These are phyloP conservation scores for Trichosporon asahii DNA, from an alignment of 1,284 basidiomycete species.

Conservation along the genomic window DNA sequence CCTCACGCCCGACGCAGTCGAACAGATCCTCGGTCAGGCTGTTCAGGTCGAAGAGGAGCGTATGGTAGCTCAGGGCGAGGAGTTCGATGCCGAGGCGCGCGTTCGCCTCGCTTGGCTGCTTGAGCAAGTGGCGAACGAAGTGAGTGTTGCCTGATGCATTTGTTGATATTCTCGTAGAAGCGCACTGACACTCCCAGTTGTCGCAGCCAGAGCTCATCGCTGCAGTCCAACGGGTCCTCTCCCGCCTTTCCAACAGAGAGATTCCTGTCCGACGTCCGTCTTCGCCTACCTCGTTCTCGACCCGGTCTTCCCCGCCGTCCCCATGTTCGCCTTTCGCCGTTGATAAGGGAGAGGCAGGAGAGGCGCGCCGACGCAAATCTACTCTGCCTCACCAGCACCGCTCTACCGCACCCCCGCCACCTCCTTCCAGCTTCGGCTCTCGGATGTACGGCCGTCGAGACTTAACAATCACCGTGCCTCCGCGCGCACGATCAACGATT, in stretches of 20 bases:
- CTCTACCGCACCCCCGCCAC: not conserved
- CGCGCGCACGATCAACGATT: not conserved
- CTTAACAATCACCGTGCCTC: not conserved
- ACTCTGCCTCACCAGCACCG: not conserved
- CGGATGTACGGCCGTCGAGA: slow-evolving; percentile 2
- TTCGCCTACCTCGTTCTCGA: not conserved
- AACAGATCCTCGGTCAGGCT: slow-evolving; percentile 3
- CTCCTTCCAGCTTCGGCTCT: slow-evolving; percentile 1
- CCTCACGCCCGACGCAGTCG: slow-evolving; percentile 7
- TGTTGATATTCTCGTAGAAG: not conserved
- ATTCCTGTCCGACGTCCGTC: not conserved
- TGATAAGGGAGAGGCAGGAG: no score
- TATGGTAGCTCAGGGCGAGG: not conserved
- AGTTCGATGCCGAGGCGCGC: slow-evolving; percentile 15
- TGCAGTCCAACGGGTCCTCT: slow-evolving; percentile 13
- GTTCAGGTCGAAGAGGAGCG: slow-evolving; percentile 16
- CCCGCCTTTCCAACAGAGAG: not conserved
- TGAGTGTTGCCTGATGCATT: slow-evolving; percentile 9
- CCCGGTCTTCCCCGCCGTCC: not conserved
- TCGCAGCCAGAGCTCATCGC: slow-evolving; percentile 10
- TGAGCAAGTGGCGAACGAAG: slow-evolving; percentile 20
- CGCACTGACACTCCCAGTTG: slow-evolving; percentile 13
- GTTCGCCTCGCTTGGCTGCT: slow-evolving; percentile 21
- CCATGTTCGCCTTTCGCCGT: not conserved
- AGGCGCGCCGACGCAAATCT: no score